phyloP scores from a whole-genome alignment of 371 early-diverging fungal genomes.

The Zychaea mexicana region DNA sequence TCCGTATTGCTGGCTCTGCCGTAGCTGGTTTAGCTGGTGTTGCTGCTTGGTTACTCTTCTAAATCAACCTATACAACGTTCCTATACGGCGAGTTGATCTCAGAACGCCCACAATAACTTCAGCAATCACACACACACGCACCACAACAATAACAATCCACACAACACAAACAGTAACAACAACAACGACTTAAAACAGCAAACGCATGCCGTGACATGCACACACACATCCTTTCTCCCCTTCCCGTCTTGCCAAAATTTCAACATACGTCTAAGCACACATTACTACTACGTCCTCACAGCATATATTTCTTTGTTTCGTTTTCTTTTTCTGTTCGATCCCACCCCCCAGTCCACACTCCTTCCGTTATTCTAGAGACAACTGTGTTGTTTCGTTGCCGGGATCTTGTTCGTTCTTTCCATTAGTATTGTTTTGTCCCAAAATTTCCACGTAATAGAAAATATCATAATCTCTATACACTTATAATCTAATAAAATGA shows the following conservation, averaged over 20 bases:
- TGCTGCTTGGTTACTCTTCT: conserved; percentile 21
- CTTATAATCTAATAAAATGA: neutral
- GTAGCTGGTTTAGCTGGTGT: conserved; percentile 16
- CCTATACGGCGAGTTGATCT: no score
- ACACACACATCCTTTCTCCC: no score
- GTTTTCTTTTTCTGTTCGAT: neutral
- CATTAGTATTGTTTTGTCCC: neutral
- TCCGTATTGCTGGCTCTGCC: conserved; percentile 17
- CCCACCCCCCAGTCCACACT: neutral
- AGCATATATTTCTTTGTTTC: no score
- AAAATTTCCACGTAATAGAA: neutral
- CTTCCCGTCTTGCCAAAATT: no score
- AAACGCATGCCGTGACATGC: no score
- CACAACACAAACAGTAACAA: no score
- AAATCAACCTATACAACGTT: neutral
- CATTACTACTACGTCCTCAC: no score
- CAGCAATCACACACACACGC: no score
- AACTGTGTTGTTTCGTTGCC: neutral
- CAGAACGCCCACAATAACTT: no score
- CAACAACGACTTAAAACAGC: no score
- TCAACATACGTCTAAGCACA: no score
- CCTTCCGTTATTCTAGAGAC: neutral
- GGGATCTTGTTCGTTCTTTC: neutral
- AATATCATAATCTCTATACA: neutral
- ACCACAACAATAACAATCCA: no score